Evolutionary conservation across 2,329 filamentous ascomycete genomes (phyloP), one percentile per base, ranked within the genome.

Genomic region (Capronia coronata): DNA sequence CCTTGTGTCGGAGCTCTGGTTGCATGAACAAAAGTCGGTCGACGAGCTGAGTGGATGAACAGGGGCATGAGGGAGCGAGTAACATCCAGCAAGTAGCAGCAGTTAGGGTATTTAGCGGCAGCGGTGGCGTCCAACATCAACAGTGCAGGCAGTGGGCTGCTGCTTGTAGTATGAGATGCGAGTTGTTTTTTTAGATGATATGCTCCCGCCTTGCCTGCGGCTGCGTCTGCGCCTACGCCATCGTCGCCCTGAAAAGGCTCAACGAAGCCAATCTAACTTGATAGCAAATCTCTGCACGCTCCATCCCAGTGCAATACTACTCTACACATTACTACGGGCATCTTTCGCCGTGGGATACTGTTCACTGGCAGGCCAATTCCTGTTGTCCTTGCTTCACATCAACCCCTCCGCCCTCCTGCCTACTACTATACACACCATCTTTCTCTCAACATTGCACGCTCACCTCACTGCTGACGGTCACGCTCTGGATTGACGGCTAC

Each of bases 211-310:
- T 37, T 37, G 34, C 5, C 18, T 23, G 38, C 21, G 19, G n/a
- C 37, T 8, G 18, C 18, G 37, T 40, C 46, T 34, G 22, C 27
- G 38, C 37, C 37, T 37, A 6, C 46, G 25, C 34, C 34, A 18
- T 18, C 14, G 22, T 34, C 41, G 18, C 29, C 35, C 21, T 14
- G 37, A 42, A 46, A 46, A 41, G 29, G 35, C 37, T 35, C 25
- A 14, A 29, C 39, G 27, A 43, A 29, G 43, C 51, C 46, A 54
- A 55, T 55, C 52, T 55, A 51, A 51, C 49, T 51, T 52, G 49
- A 49, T 51, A 51, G 46, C 52, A 51, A 55, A 53, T 45, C 52
- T 55, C 39, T 55, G 48, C 52, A 46, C 51, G 34, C 51, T 54
- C 47, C 43, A 48, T 49, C 42, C 27, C 25, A 27, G 35, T 18